Evolutionary conservation across 352 stramenopile species (phyloP).

Genomic region (Phytophthora capsici): DNA sequence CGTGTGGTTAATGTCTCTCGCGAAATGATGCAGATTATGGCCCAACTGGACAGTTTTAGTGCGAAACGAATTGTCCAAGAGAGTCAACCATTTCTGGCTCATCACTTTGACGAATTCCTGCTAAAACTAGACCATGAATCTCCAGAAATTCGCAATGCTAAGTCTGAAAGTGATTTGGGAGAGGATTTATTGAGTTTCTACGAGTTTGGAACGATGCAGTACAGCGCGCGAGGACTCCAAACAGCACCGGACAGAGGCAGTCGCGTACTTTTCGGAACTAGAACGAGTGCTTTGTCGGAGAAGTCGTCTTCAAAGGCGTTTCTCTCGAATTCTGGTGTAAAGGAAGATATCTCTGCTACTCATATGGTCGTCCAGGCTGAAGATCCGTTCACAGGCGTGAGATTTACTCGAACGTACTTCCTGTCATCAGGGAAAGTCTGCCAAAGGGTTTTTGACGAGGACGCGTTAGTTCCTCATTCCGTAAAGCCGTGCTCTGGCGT

Average conservation of each 20-base stretch:
- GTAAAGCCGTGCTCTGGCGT: conserved; percentile 17
- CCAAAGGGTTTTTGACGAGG: conserved; percentile 57
- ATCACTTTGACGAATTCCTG: conserved; percentile 75
- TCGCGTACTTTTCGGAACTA: conserved; percentile 67
- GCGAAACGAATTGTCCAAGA: conserved; percentile 59
- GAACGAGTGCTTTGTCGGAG: conserved; percentile 36
- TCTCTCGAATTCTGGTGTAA: conserved; percentile 38
- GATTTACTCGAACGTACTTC: conserved; percentile 74
- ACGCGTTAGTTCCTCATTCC: conserved; percentile 56
- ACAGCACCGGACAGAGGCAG: conserved; percentile 43
- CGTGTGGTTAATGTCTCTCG: conserved; percentile 60
- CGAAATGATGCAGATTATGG: conserved; percentile 45
- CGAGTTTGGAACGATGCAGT: conserved; percentile 82
- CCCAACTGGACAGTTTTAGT: conserved; percentile 60
- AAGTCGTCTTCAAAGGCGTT: conserved; percentile 48
- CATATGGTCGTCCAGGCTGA: conserved; percentile 77
- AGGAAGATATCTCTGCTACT: conserved; percentile 40
- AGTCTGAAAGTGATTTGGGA: conserved; percentile 60
- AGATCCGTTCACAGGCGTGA: conserved; percentile 74
- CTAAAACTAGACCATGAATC: conserved; percentile 75
- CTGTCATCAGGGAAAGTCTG: conserved; percentile 62
- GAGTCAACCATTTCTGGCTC: conserved; percentile 54
- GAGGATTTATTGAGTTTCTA: conserved; percentile 82
- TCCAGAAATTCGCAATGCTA: conserved; percentile 40
- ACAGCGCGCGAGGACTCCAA: conserved; percentile 46